These are phyloP conservation scores for Cystobasidium pallidum DNA, from an alignment of 1,284 basidiomycete genomes.

Conservation along the genomic window DNA sequence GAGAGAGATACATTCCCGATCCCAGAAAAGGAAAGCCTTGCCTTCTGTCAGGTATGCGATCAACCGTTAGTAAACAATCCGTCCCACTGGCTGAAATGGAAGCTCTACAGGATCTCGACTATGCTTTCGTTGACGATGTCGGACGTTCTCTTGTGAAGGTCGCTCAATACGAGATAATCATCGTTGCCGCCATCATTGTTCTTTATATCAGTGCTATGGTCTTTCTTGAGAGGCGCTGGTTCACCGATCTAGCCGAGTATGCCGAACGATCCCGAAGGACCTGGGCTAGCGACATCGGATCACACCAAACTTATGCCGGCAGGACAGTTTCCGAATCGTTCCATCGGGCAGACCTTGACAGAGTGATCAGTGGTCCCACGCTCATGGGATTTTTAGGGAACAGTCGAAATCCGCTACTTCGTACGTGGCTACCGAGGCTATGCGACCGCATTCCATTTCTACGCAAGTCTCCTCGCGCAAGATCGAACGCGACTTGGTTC, in stretches of 20 bases:
- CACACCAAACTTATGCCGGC: constrained; percentile 44
- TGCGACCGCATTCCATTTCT: constrained; percentile 57
- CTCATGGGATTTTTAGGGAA: constrained; percentile 71
- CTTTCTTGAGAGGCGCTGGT: constrained; percentile 57
- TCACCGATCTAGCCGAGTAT: constrained; percentile 57
- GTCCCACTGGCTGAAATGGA: no score
- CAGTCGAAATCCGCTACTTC: constrained; percentile 64
- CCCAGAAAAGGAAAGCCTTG: constrained; percentile 66
- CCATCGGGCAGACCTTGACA: constrained; percentile 59
- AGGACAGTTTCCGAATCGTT: constrained; percentile 53
- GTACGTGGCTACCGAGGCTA: constrained; percentile 65
- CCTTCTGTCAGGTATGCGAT: constrained; percentile 55
- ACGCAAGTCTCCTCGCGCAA: constrained; percentile 62
- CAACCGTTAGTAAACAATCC: background rate
- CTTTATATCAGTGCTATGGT: constrained; percentile 56
- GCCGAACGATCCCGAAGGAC: constrained; percentile 71
- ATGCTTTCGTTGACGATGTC: constrained; percentile 79
- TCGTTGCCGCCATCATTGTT: constrained; percentile 64
- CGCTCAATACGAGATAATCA: constrained; percentile 72
- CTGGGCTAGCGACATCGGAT: constrained; percentile 68
- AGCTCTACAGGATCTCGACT: constrained; percentile 66
- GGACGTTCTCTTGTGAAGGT: constrained; percentile 73
- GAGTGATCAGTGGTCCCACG: constrained; percentile 72
- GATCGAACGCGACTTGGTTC: constrained; percentile 74
- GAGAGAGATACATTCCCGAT: constrained; percentile 68